A percentile compares a stretch with the other conserved stretches of the same genome.
Conservation (phyloP, 2,329 filamentous ascomycete species). For the Blastomyces gilchristii region DNA sequence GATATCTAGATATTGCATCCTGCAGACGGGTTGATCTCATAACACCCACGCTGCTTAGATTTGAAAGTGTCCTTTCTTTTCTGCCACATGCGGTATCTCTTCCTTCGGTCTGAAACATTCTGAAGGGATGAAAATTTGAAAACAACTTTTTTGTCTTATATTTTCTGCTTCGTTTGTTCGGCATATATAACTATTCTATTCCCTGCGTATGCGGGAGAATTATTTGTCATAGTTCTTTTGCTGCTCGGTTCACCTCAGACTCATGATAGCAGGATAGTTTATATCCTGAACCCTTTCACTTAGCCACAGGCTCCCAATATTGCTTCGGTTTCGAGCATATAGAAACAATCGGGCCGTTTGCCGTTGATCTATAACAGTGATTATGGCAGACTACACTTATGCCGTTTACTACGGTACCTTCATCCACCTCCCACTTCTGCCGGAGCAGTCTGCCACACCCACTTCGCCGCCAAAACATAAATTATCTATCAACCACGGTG, state of each 20-base stretch:
- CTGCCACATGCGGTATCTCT: too few species aligned
- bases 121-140: neutral
- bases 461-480: slow-evolving; percentile 41
- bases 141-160: neutral
- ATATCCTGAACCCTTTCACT: neutral
- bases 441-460: slow-evolving; percentile 41
- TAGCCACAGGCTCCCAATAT: neutral
- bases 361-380: neutral
- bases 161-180: neutral
- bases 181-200: neutral
- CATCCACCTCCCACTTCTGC: slow-evolving; percentile 44
- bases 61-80: neutral
- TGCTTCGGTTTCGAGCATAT: neutral
- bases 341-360: neutral
- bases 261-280: neutral
- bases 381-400: slow-evolving; percentile 10
- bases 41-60: neutral
- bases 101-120: too few species aligned
- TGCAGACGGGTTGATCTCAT: neutral
- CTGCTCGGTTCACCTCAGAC: neutral
- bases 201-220: neutral
- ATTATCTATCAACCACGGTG: slow-evolving; percentile 43
- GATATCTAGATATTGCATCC: too few species aligned
- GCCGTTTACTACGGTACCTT: slow-evolving; percentile 53
- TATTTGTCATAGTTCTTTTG: neutral